These are phyloP conservation scores for Tetracentron sinense DNA, from an alignment of 164 flowering plant species.

Conservation along the genomic window DNA sequence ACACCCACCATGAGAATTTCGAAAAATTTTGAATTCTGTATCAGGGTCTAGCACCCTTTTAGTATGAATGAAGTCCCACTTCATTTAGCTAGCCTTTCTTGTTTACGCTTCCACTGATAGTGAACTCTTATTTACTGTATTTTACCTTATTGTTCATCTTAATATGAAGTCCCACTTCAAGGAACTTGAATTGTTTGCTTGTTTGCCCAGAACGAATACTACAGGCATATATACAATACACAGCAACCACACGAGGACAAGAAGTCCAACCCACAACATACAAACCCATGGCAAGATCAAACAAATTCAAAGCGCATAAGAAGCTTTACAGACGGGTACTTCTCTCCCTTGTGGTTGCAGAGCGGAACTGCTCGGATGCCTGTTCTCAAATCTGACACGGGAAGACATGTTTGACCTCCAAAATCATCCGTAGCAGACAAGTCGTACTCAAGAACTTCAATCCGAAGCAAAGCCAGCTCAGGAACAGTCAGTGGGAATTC, in stretches of 20 bases:
- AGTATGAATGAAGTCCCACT: no score
- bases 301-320: constrained; percentile 70
- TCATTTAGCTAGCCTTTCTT: no score
- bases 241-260: neutral
- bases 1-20: no score
- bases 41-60: no score
- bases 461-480: constrained; percentile 66
- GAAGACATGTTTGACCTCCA: constrained; percentile 72
- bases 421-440: constrained; percentile 79
- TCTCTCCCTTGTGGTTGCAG: constrained; percentile 45
- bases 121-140: no score
- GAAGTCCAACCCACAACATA: neutral
- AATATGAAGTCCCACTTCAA: no score
- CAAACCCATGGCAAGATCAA: constrained; percentile 8
- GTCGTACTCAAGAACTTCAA: constrained; percentile 77
- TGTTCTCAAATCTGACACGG: constrained; percentile 54
- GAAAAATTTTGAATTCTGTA: no score
- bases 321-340: constrained; percentile 62
- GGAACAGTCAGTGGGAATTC: constrained; percentile 70
- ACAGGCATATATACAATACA: neutral
- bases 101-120: no score
- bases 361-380: constrained; percentile 75
- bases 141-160: no score
- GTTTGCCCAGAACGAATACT: no score
- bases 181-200: no score